Evolutionary conservation across 257 asterid genomes (phyloP).

Genomic region (Ophiorrhiza pumila): DNA sequence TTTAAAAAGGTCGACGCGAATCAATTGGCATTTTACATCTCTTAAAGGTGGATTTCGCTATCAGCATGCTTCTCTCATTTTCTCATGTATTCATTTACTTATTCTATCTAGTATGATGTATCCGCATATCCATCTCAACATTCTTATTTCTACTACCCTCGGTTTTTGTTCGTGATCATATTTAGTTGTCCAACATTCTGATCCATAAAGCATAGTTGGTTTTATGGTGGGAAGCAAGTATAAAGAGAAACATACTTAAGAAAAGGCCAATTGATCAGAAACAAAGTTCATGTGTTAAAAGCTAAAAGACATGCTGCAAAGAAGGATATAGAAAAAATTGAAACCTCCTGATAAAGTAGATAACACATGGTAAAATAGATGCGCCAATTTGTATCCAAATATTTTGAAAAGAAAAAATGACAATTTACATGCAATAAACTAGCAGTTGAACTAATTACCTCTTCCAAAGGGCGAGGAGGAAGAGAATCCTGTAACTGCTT

Average conservation of each 20-base stretch:
- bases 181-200: too few relatives aligned
- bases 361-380: background rate
- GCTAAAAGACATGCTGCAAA: background rate
- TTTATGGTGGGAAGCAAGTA: background rate
- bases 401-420: background rate
- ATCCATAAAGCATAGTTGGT: too few relatives aligned
- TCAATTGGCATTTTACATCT: too few relatives aligned
- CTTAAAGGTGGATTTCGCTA: too few relatives aligned
- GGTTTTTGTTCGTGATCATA: too few relatives aligned
- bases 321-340: background rate
- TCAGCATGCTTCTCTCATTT: too few relatives aligned
- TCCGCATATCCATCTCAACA: too few relatives aligned
- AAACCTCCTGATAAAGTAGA: background rate
- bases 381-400: background rate
- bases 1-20: too few relatives aligned
- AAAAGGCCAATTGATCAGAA: background rate
- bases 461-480: conserved; percentile 85
- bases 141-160: too few relatives aligned
- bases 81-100: too few relatives aligned
- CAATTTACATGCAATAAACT: background rate
- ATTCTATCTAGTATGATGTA: too few relatives aligned
- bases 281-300: background rate
- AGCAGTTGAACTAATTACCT: conserved; percentile 40
- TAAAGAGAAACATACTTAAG: background rate
- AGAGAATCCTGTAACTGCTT: conserved; percentile 95